phyloP scores from a whole-genome alignment of 2,329 filamentous ascomycete species.

The Leptodontidium sp. region DNA sequence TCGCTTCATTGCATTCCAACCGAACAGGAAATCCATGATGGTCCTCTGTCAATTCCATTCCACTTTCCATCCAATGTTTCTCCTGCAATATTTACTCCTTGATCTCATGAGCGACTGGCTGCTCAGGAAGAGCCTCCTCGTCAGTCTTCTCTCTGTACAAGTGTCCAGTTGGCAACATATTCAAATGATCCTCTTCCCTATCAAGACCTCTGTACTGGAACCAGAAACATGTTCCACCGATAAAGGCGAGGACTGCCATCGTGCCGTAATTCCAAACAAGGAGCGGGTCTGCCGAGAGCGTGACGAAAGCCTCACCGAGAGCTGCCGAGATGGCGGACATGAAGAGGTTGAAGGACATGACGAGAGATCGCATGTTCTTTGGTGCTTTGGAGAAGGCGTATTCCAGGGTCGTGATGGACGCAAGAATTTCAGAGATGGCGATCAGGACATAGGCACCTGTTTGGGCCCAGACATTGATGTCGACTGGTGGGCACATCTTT shows the following conservation, averaged over 20 bases:
- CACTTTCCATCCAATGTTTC: not conserved
- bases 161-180: constrained; percentile 57
- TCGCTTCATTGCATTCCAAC: not conserved
- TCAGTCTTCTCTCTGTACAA: constrained; percentile 33
- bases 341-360: constrained; percentile 74
- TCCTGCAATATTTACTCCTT: not conserved
- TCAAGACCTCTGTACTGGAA: constrained; percentile 72
- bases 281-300: constrained; percentile 68
- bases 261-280: constrained; percentile 76
- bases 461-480: constrained; percentile 72
- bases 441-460: constrained; percentile 56
- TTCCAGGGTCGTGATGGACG: constrained; percentile 70
- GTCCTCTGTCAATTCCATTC: not conserved
- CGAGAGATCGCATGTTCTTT: constrained; percentile 82
- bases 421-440: constrained; percentile 65
- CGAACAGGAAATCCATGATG: not conserved
- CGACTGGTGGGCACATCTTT: constrained; percentile 53
- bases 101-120: constrained; percentile 22
- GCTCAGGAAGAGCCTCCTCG: constrained; percentile 33
- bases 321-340: constrained; percentile 75
- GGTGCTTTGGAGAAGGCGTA: constrained; percentile 82
- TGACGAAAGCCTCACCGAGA: constrained; percentile 72
- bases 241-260: constrained; percentile 67
- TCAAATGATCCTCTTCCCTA: constrained; percentile 71
- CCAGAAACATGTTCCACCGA: constrained; percentile 74